A percentile compares a stretch with the other conserved stretches of the same genome.
These are phyloP conservation scores for Amborella trichopoda DNA, from an alignment of 164 flowering plant species.

Conservation along the genomic window DNA sequence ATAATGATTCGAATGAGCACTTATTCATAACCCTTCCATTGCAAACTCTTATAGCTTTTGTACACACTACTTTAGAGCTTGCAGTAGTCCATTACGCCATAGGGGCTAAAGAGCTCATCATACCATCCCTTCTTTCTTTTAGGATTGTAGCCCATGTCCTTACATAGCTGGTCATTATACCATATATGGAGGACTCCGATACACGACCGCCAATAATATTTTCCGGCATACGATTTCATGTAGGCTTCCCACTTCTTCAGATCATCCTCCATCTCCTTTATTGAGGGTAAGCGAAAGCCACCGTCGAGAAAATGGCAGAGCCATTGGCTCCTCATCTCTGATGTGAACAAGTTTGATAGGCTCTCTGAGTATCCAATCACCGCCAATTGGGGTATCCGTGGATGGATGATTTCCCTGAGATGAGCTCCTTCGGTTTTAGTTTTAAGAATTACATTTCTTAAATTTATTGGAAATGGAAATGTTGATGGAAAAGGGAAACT, in stretches of 20 bases:
- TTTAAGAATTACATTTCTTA: not conserved
- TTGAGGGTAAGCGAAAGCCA: conserved; percentile 20
- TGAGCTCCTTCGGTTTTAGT: not conserved
- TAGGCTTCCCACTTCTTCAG: conserved; percentile 22
- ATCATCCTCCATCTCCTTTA: conserved; percentile 32
- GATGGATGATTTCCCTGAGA: conserved; percentile 37
- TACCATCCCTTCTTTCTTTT: conserved; percentile 26
- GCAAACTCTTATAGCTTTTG: too few relatives aligned
- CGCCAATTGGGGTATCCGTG: conserved; percentile 37
- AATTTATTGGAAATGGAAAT: not conserved
- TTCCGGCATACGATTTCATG: conserved; percentile 7
- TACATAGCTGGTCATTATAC: conserved; percentile 36
- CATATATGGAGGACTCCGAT: conserved; percentile 20
- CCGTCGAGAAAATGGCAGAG: conserved; percentile 25
- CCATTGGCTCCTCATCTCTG: conserved; percentile 35
- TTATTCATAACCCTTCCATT: too few relatives aligned
- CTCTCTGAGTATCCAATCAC: conserved; percentile 30
- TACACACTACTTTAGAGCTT: too few relatives aligned
- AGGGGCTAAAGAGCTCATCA: conserved; percentile 24
- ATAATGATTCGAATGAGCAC: too few relatives aligned
- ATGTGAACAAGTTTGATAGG: conserved; percentile 13
- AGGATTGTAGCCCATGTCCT: conserved; percentile 31
- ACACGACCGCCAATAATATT: conserved; percentile 16
- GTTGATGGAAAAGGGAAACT: not conserved
- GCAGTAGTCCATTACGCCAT: conserved; percentile 21